Base-by-base conservation (phyloP, 352 stramenopile species). In the Phytophthora cactorum region DNA sequence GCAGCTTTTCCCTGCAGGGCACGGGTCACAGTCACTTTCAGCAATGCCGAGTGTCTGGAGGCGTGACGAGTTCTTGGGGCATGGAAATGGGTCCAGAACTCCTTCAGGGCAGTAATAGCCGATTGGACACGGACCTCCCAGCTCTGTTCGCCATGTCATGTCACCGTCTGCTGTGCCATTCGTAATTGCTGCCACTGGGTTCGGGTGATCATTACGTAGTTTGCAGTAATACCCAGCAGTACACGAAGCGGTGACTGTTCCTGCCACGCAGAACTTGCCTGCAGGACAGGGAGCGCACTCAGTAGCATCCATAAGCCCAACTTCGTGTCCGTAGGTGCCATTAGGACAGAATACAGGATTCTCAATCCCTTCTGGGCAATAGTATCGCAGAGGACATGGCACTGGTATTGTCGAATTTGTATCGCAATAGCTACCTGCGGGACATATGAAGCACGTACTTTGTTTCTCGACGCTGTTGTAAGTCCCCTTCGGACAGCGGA, bases 1-100 rank as follows among this genome's bases (percentile, higher is more conserved):
- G 47, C 95, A 98, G 43, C 82, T 97, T 68, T 88, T 95, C 5
- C 94, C 93, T 12, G 84, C 82, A n/a, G 88, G 81, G 67, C 93
- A 98, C 6, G 72, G 72, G 0, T 77, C 84, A 39, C 88, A 93
- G 53, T 93, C 84, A n/a, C 79, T 77, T 14, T 87, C 31, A 14
- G 73, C 80, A 31, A 77, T 68, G 0, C 77, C 84, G n/a, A 84
- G 70, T 0, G 69, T 82, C 45, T 88, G 70, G 1, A 92, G 50
- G 0, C 82, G 70, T 39, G 87, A 86, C 3, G 78, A 82, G 5
- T 76, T 81, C 27, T 78, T 87, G 8, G 81, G 81, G 25, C 84
- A 97, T 0, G 88, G 78, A 45, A 89, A 72, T 9, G 88, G 88
- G 59, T 92, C 78, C n/a, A 88, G 47, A 5, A 83, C 79, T 7